Percentiles rank a stretch among this genome's conserved stretches.
Evolutionary conservation across 257 asterid species (phyloP).

Genomic region (Nemophila menziesii): DNA sequence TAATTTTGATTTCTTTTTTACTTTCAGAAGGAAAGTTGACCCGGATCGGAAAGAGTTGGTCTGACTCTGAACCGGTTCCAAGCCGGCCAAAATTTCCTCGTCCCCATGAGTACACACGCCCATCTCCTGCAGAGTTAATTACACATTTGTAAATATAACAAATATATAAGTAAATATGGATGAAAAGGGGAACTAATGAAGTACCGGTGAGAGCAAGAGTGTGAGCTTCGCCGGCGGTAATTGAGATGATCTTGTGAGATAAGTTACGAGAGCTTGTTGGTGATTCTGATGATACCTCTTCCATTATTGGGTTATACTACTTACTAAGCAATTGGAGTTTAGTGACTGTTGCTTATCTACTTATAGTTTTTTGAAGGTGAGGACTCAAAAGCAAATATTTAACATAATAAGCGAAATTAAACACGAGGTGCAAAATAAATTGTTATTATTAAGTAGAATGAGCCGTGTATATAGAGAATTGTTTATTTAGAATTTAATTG

Average conservation of each 20-base stretch:
- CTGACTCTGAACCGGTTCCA: constrained; percentile 68
- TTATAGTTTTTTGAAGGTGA: background rate
- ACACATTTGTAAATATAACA: background rate
- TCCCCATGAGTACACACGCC: constrained; percentile 85
- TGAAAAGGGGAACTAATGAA: background rate
- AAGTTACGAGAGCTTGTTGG: constrained; percentile 12
- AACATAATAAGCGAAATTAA: too few relatives aligned
- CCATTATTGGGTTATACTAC: background rate
- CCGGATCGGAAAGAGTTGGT: constrained; percentile 36
- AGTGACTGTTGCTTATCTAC: background rate
- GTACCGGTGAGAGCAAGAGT: constrained; percentile 78
- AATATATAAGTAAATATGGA: background rate
- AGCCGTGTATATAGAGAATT: too few relatives aligned
- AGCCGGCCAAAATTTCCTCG: constrained; percentile 89
- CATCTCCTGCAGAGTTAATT: constrained; percentile 41
- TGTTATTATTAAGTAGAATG: too few relatives aligned
- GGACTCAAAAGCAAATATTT: too few relatives aligned
- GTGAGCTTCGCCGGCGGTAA: constrained; percentile 86
- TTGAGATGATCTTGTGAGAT: constrained; percentile 39
- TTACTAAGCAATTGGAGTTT: too few relatives aligned
- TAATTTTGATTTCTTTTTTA: constrained; percentile 41
- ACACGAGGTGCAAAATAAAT: too few relatives aligned
- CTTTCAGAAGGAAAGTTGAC: constrained; percentile 38
- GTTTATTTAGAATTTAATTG: too few relatives aligned
- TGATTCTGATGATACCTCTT: background rate